phyloP scores from a whole-genome alignment of 108 stramenopile species.

The Nitzschia sp. region DNA sequence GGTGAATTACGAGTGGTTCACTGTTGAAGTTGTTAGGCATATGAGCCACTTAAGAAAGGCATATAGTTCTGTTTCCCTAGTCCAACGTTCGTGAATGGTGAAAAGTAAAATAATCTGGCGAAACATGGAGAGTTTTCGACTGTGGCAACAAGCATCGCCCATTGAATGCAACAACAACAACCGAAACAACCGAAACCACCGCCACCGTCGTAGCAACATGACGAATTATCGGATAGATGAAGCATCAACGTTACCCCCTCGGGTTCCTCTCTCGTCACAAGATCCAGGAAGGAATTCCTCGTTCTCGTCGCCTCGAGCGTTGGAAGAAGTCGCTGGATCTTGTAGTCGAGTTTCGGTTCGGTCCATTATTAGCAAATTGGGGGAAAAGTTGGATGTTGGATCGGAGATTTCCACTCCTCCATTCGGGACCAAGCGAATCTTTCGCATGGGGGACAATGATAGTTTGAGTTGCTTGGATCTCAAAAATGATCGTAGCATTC shows the following conservation, averaged over 20 bases:
- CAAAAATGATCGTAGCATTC: neutral
- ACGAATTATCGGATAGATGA: neutral
- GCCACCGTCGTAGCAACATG: neutral
- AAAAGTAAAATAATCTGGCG: no score
- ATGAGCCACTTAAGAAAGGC: no score
- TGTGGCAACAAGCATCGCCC: no score
- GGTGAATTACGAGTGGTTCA: no score
- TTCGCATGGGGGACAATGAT: neutral
- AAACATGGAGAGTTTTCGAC: no score
- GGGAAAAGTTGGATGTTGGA: conserved; percentile 14
- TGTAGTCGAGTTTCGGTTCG: conserved; percentile 1
- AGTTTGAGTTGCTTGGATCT: neutral
- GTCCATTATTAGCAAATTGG: conserved; percentile 13
- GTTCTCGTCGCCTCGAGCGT: neutral
- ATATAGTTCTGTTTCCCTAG: no score
- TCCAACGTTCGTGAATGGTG: no score
- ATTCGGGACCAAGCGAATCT: neutral
- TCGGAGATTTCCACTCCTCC: neutral
- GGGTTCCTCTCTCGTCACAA: neutral
- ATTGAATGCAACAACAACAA: neutral
- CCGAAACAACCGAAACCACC: neutral
- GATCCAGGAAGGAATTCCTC: neutral
- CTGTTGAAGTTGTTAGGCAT: no score
- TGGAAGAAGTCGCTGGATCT: neutral
- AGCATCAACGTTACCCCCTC: neutral